Evolutionary conservation across 345 rosid species (phyloP), one percentile per base, ranked within the genome.

Genomic region (Kandelia obovata): DNA sequence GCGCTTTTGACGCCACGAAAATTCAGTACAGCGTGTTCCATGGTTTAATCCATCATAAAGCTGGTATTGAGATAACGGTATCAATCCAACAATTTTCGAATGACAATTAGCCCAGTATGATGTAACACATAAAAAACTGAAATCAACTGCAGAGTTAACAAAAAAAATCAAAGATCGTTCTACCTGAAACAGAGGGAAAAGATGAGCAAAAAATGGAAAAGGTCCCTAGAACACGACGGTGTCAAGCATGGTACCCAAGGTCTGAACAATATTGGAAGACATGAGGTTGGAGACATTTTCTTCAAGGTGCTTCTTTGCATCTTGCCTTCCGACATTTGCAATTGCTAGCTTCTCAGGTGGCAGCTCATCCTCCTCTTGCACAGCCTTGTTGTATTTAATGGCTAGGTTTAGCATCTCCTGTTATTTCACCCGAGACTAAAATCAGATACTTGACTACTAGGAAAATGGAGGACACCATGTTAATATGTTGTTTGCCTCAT

Each of bases 251-350:
- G 98, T 92, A 60, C 99, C 98, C 70, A 95, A 74, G 53, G 99
- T 95, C 80, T 95, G 99, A 31, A 92, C 92, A 52, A 92, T 95
- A 89, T 95, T 95, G 61, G 98, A 87, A n/a, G 99, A 95, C 99
- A 95, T 95, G 74, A 95, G 66, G 82, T 95, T 87, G 26, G 99
- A 87, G 64, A 92, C 92, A 53, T 95, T 96, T 62, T 95, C 99
- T 79, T 92, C 98, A 28, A 95, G 90, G 80, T 95, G 98, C 84
- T 95, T 95, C 84, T 95, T 95, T 15, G 98, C 97, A 62, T 95
- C 99, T 79, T 95, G 99, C 80, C 98, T 87, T 74, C 99, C 99
- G 43, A 92, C 98, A 58, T 95, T 90, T 8, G 91, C 96, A 6
- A 92, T 95, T 0, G 98, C 98, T 28, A 92, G 86, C 77, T 95